A percentile compares a stretch with the other conserved stretches of the same genome.
Evolutionary conservation across 768 basidiomycete genomes (phyloP).

Genomic region (Lentinus brumalis): DNA sequence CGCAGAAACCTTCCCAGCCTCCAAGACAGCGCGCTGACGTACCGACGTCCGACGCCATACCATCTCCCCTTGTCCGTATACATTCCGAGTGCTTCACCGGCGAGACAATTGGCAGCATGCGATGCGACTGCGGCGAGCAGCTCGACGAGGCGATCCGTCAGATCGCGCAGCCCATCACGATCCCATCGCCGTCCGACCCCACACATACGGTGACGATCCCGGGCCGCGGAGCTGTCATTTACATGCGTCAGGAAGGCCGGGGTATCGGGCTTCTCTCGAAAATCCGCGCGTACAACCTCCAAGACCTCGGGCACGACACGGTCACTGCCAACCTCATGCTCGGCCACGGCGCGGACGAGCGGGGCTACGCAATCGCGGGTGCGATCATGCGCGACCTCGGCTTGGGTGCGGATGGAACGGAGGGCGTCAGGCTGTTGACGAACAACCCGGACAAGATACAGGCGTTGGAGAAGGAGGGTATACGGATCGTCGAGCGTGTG

Average conservation of each 20-base stretch:
- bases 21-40: conserved; percentile 11
- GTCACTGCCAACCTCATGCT: conserved; percentile 96
- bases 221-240: conserved; percentile 90
- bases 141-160: conserved; percentile 95
- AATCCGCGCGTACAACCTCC: conserved; percentile 95
- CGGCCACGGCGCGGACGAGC: conserved; percentile 91
- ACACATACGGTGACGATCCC: conserved; percentile 51
- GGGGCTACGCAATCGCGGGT: conserved; percentile 88
- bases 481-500: conserved; percentile 80
- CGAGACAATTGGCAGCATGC: conserved; percentile 96
- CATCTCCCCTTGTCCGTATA: conserved; percentile 86
- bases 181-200: conserved; percentile 36
- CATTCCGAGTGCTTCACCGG: conserved; percentile 99
- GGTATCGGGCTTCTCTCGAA: conserved; percentile 96
- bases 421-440: conserved; percentile 80
- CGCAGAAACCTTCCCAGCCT: conserved; percentile 38
- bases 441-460: conserved; percentile 98
- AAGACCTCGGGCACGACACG: conserved; percentile 98
- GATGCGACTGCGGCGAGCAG: conserved; percentile 99
- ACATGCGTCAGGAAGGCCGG: conserved; percentile 95
- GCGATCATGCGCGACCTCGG: conserved; percentile 90
- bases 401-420: conserved; percentile 56
- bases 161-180: conserved; percentile 70
- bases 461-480: conserved; percentile 82
- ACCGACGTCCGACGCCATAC: conserved; percentile 39